Percentiles rank a stretch among this genome's conserved stretches.
phyloP scores from a whole-genome alignment of 2,329 filamentous ascomycete species.

The Fusarium acutatum region DNA sequence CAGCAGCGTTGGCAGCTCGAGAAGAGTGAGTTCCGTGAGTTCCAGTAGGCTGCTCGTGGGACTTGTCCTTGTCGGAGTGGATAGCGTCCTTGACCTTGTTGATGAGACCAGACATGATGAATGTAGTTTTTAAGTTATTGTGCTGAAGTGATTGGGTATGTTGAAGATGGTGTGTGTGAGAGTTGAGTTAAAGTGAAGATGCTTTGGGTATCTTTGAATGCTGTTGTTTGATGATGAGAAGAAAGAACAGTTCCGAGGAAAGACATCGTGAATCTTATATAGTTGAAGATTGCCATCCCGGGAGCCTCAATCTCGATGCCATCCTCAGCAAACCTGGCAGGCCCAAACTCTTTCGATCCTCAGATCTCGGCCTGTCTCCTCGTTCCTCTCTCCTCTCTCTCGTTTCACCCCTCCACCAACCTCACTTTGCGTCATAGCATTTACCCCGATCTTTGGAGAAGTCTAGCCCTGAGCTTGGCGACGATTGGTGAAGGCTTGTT shows the following conservation, averaged over 20 bases:
- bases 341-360: constrained; percentile 5
- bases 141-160: constrained; percentile 17
- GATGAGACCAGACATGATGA: constrained; percentile 64
- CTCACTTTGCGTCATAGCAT: constrained; percentile 41
- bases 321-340: constrained; percentile 10
- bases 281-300: constrained; percentile 2
- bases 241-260: not conserved
- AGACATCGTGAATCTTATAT: constrained; percentile 36
- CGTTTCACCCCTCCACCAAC: constrained; percentile 17
- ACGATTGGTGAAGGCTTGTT: constrained; percentile 21
- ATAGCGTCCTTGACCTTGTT: constrained; percentile 69
- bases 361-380: not conserved
- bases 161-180: not conserved
- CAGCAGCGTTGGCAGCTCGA: constrained; percentile 53
- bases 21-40: constrained; percentile 2
- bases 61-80: constrained; percentile 56
- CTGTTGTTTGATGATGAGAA: constrained; percentile 24
- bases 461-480: constrained; percentile 13
- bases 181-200: constrained; percentile 8
- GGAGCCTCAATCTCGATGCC: constrained; percentile 26
- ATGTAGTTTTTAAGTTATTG: constrained; percentile 7
- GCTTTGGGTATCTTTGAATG: constrained; percentile 33
- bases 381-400: not conserved
- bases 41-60: constrained; percentile 30
- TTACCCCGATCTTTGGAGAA: constrained; percentile 14